These are phyloP conservation scores for Dioszegia crocea DNA, from an alignment of 768 basidiomycete species.

Conservation along the genomic window DNA sequence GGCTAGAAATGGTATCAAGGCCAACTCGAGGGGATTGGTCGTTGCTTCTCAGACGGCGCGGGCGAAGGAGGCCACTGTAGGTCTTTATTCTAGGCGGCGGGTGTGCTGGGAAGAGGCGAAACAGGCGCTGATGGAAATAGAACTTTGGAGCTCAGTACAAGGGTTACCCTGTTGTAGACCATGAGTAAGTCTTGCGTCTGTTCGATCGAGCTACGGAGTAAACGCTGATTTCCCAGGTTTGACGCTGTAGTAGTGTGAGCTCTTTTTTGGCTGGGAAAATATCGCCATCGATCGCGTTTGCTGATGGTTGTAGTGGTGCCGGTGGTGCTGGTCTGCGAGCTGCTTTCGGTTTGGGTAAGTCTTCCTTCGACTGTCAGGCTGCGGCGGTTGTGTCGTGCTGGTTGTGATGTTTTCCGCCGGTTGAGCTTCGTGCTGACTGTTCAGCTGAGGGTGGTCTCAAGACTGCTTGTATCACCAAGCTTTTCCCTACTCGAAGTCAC, in stretches of 20 bases:
- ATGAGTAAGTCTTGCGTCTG: conserved; percentile 56
- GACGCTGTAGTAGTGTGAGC: conserved; percentile 98
- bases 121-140: conserved; percentile 11
- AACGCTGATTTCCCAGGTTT: conserved; percentile 53
- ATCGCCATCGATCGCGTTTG: neutral
- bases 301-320: conserved; percentile 65
- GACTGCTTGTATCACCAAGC: conserved; percentile 97
- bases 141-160: conserved; percentile 45
- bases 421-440: neutral
- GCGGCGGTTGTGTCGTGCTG: too few relatives aligned
- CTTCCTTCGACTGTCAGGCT: neutral
- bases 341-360: conserved; percentile 74
- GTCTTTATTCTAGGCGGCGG: conserved; percentile 7
- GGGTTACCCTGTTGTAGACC: conserved; percentile 88
- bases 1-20: neutral
- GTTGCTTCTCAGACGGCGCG: conserved; percentile 39
- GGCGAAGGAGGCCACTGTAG: conserved; percentile 45
- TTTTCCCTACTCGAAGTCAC: conserved; percentile 97
- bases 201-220: neutral
- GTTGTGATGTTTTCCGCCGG: too few relatives aligned
- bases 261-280: conserved; percentile 35
- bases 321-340: conserved; percentile 97
- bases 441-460: conserved; percentile 92
- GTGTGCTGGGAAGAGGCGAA: neutral
- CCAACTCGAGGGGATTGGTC: conserved; percentile 18